Conservation (phyloP, 495 filamentous ascomycete species). For the Trichoderma virens region DNA sequence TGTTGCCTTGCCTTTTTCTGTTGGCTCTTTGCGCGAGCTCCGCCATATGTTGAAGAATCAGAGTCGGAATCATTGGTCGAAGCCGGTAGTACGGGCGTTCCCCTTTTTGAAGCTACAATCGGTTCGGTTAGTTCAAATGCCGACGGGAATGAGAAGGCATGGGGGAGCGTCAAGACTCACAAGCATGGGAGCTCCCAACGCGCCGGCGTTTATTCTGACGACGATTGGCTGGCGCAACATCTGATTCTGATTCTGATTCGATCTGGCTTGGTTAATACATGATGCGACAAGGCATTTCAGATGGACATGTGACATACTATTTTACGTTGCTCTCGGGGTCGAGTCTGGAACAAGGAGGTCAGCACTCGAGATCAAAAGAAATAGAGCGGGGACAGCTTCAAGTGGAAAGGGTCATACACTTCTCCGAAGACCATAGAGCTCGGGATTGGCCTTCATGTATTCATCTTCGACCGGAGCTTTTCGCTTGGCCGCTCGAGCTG, state of each 20-base stretch:
- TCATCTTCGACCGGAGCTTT: constrained; percentile 72
- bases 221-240: constrained; percentile 44
- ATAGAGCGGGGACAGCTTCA: neutral
- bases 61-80: constrained; percentile 56
- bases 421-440: constrained; percentile 85
- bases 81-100: constrained; percentile 50
- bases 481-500: constrained; percentile 61
- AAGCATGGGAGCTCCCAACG: constrained; percentile 40
- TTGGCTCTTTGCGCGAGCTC: constrained; percentile 54
- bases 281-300: neutral
- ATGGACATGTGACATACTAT: constrained; percentile 35
- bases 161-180: constrained; percentile 24
- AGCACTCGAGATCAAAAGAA: neutral
- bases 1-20: constrained; percentile 68
- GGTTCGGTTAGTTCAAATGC: constrained; percentile 19
- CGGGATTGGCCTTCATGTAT: constrained; percentile 84
- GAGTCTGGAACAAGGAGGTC: constrained; percentile 28
- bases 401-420: constrained; percentile 54
- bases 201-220: constrained; percentile 41
- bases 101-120: constrained; percentile 55
- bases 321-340: constrained; percentile 41
- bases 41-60: constrained; percentile 70
- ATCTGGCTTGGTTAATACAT: constrained; percentile 40
- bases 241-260: constrained; percentile 70
- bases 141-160: neutral